Evolutionary conservation across 2,329 filamentous ascomycete genomes (phyloP).

Genomic region (Parastagonospora avenae): DNA sequence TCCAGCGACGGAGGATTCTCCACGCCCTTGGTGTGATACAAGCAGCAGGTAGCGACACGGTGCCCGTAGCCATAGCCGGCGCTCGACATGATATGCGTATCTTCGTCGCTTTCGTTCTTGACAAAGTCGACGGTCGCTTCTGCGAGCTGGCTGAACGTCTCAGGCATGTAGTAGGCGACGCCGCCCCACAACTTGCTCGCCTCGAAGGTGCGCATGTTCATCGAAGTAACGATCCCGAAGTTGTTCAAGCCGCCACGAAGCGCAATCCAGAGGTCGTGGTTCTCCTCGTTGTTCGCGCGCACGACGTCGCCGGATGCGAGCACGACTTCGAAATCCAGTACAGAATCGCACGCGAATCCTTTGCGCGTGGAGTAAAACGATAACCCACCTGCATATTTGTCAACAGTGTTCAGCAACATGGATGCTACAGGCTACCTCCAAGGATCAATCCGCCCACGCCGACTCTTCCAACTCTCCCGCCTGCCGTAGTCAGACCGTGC

Average conservation of each 20-base stretch:
- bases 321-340: slow-evolving; percentile 46
- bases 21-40: slow-evolving; percentile 1
- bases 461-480: slow-evolving; percentile 27
- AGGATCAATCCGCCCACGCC: slow-evolving; percentile 29
- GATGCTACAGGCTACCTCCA: slow-evolving; percentile 25
- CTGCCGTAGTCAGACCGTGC: slow-evolving; percentile 23
- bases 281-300: slow-evolving; percentile 44
- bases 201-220: slow-evolving; percentile 2
- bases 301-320: slow-evolving; percentile 50
- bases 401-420: background rate
- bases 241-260: slow-evolving; percentile 43
- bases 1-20: slow-evolving; percentile 1
- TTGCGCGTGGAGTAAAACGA: slow-evolving; percentile 19
- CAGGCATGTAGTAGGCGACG: slow-evolving; percentile 6
- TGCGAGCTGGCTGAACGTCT: slow-evolving; percentile 1
- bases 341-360: slow-evolving; percentile 21
- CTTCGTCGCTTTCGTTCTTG: slow-evolving; percentile 6
- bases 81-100: slow-evolving; percentile 8
- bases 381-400: slow-evolving; percentile 21
- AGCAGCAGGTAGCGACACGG: slow-evolving; percentile 2
- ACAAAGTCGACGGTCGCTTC: slow-evolving; percentile 9
- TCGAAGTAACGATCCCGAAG: slow-evolving; percentile 25
- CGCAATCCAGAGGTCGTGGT: slow-evolving; percentile 46
- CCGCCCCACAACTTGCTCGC: slow-evolving; percentile 3
- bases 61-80: slow-evolving; percentile 7